A percentile compares a stretch with the other conserved stretches of the same genome.
Conservation (phyloP, 1,139 yeast genomes). For the Suhomyces anneliseae region DNA sequence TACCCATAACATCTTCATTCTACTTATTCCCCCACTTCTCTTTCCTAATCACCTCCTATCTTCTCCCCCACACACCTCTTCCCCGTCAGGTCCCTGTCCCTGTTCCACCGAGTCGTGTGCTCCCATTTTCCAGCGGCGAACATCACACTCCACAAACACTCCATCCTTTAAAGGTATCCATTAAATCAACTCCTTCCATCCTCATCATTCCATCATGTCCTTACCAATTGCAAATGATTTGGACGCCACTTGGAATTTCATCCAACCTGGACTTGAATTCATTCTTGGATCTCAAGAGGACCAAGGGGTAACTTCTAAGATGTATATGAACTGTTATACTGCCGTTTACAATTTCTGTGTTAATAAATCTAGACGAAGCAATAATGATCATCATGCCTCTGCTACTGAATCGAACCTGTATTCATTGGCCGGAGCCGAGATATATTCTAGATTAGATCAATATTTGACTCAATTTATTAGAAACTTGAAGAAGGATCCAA, state of each 20-base stretch:
- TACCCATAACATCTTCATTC: neutral
- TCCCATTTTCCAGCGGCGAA: slow-evolving; percentile 8
- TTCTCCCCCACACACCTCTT: neutral
- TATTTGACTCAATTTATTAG: slow-evolving; percentile 66
- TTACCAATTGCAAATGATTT: slow-evolving; percentile 48
- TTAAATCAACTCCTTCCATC: neutral
- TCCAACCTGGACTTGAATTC: slow-evolving; percentile 70
- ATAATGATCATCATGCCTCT: slow-evolving; percentile 23
- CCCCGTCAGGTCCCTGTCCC: neutral
- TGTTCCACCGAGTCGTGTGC: slow-evolving; percentile 4
- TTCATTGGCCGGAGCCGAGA: slow-evolving; percentile 80
- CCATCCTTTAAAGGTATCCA: neutral
- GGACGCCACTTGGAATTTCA: slow-evolving; percentile 72
- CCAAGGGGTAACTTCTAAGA: slow-evolving; percentile 65
- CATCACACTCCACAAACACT: slow-evolving; percentile 1
- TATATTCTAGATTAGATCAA: slow-evolving; percentile 67
- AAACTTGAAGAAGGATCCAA: slow-evolving; percentile 47
- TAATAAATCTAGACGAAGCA: slow-evolving; percentile 59
- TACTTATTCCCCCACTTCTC: neutral
- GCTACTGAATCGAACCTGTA: slow-evolving; percentile 31
- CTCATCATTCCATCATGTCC: slow-evolving; percentile 11
- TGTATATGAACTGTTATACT: slow-evolving; percentile 75
- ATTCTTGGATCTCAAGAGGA: slow-evolving; percentile 67
- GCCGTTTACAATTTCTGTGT: slow-evolving; percentile 95
- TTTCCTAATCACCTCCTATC: neutral